These are phyloP conservation scores for Ogataea pignaliae DNA, from an alignment of 805 yeast species.

Conservation along the genomic window DNA sequence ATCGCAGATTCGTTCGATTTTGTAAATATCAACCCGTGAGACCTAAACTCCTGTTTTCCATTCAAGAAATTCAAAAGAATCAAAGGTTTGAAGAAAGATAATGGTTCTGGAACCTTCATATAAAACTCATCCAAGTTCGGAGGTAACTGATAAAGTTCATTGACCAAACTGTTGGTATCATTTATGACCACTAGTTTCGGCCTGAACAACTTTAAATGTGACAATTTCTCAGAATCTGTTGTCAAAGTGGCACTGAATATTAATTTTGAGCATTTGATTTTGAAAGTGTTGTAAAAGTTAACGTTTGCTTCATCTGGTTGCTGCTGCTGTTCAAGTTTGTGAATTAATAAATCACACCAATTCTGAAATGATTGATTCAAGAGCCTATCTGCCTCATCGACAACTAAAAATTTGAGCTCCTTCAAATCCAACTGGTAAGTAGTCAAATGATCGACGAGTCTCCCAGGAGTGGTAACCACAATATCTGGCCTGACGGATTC, in stretches of 20 bases:
- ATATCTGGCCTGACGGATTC: constrained; percentile 52
- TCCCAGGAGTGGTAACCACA: constrained; percentile 70
- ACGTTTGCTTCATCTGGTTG: constrained; percentile 6
- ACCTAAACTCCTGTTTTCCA: constrained; percentile 23
- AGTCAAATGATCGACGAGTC: constrained; percentile 72
- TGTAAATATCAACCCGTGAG: constrained; percentile 56
- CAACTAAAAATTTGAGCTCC: constrained; percentile 56
- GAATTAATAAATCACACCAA: constrained; percentile 67
- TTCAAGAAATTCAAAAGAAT: constrained; percentile 53
- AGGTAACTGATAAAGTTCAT: constrained; percentile 62
- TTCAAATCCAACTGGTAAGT: constrained; percentile 40
- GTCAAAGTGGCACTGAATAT: constrained; percentile 92
- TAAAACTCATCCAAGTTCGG: constrained; percentile 35
- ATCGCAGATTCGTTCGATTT: constrained; percentile 83
- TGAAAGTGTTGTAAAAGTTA: constrained; percentile 32
- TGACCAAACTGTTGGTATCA: constrained; percentile 36
- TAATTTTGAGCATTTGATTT: constrained; percentile 49
- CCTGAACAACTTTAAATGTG: constrained; percentile 59
- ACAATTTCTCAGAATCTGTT: constrained; percentile 83
- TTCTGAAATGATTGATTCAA: constrained; percentile 89
- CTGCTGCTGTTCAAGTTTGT: constrained; percentile 33
- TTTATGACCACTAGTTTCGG: constrained; percentile 80
- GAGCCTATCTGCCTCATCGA: constrained; percentile 80
- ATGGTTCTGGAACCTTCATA: constrained; percentile 26
- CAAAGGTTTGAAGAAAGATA: constrained; percentile 63